Evolutionary conservation across 345 rosid genomes (phyloP).

Genomic region (Pugionium cornutum): DNA sequence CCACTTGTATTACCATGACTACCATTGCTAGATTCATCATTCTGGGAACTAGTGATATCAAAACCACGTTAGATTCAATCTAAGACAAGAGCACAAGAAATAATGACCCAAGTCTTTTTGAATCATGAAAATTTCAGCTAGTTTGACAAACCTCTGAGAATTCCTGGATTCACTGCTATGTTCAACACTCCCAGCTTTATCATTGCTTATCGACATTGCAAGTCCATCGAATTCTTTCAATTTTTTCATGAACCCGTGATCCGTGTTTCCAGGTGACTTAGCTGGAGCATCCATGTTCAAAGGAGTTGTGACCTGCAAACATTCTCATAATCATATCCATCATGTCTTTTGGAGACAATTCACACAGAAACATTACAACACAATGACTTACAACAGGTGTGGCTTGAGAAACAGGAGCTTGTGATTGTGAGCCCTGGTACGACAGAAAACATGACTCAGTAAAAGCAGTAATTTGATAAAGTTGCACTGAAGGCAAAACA

Average conservation of each 20-base stretch:
- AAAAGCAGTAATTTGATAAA: background rate
- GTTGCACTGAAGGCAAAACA: background rate
- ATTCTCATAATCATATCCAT: slow-evolving; percentile 15
- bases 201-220: slow-evolving; percentile 78
- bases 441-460: background rate
- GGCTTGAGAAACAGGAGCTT: slow-evolving; percentile 49
- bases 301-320: slow-evolving; percentile 56
- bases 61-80: slow-evolving; percentile 13
- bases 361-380: slow-evolving; percentile 1
- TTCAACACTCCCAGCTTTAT: slow-evolving; percentile 50
- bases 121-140: slow-evolving; percentile 9
- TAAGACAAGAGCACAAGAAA: slow-evolving; percentile 17
- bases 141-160: slow-evolving; percentile 63
- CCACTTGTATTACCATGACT: slow-evolving; percentile 65
- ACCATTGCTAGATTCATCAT: slow-evolving; percentile 69
- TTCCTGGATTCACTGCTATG: slow-evolving; percentile 47
- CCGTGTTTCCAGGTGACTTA: slow-evolving; percentile 62
- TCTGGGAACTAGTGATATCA: slow-evolving; percentile 51
- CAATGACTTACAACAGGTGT: slow-evolving; percentile 58
- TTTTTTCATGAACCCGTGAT: slow-evolving; percentile 73
- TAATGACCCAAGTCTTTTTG: too few species aligned
- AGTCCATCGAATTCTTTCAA: slow-evolving; percentile 79
- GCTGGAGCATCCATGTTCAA: slow-evolving; percentile 54
- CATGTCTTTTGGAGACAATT: background rate
- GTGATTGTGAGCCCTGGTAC: slow-evolving; percentile 54